These are phyloP conservation scores for Rhodosporidiobolus sp. DNA, from an alignment of 768 basidiomycete species.

Conservation along the genomic window DNA sequence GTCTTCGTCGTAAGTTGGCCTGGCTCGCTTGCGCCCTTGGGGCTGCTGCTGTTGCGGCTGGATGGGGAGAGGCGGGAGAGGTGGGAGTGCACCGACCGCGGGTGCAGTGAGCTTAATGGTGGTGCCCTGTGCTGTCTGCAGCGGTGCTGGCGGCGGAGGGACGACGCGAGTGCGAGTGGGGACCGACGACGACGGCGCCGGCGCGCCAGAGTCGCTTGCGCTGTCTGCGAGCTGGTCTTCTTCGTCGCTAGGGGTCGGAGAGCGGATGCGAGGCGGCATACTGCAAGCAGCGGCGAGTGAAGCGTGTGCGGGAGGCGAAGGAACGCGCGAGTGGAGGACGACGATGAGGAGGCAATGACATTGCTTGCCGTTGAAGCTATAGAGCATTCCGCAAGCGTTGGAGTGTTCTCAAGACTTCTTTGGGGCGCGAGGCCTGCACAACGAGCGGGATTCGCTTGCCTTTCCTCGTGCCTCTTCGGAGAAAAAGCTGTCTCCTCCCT, in stretches of 20 bases:
- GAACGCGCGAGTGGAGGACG: not conserved
- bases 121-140: not conserved
- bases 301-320: not conserved
- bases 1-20: conserved; percentile 1
- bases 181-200: not conserved
- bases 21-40: not conserved
- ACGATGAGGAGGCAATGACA: no score
- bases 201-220: not conserved
- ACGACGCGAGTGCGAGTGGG: no score
- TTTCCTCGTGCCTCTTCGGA: not conserved
- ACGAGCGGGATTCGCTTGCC: not conserved
- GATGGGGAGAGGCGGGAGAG: not conserved
- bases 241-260: conserved; percentile 16
- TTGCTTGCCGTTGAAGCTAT: no score
- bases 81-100: not conserved
- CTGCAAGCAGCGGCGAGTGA: not conserved
- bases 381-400: no score
- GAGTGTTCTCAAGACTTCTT: no score
- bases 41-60: not conserved
- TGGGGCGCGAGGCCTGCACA: no score
- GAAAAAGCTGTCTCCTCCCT: no score
- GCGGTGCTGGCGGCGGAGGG: not conserved
- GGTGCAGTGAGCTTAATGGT: not conserved
- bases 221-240: conserved; percentile 12
- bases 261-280: conserved; percentile 27